Evolutionary conservation across 2,329 filamentous ascomycete species (phyloP).

Genomic region (Diaporthe destruens): DNA sequence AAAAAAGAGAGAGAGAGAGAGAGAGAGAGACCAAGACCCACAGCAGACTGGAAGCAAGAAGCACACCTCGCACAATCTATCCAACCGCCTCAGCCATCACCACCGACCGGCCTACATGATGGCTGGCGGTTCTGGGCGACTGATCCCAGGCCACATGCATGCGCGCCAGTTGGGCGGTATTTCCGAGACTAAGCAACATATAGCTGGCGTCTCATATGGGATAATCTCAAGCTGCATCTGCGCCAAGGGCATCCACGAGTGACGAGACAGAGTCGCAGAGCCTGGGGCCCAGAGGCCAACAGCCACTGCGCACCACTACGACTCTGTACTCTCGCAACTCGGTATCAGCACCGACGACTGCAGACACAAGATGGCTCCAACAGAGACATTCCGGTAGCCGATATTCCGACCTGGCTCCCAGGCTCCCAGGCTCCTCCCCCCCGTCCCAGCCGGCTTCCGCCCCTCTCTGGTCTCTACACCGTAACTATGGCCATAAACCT

Average conservation of each 20-base stretch:
- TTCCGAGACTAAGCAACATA: slow-evolving; percentile 30
- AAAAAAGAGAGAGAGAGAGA: too few relatives aligned
- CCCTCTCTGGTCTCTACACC: slow-evolving; percentile 14
- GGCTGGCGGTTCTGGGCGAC: slow-evolving; percentile 6
- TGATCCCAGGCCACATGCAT: background rate
- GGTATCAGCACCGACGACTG: slow-evolving; percentile 18
- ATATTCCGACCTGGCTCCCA: slow-evolving; percentile 3
- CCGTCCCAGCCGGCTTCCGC: background rate
- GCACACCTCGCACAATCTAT: background rate
- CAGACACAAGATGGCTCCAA: background rate
- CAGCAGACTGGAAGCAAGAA: background rate
- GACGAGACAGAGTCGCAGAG: slow-evolving; percentile 10
- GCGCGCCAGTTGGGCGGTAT: slow-evolving; percentile 22
- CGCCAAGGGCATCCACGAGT: slow-evolving; percentile 20
- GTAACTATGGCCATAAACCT: background rate
- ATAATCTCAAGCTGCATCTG: slow-evolving; percentile 28
- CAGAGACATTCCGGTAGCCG: slow-evolving; percentile 30
- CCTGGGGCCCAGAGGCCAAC: slow-evolving; percentile 17
- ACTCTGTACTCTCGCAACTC: background rate
- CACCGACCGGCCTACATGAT: background rate
- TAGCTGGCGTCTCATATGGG: slow-evolving; percentile 27
- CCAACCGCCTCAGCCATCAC: slow-evolving; percentile 19
- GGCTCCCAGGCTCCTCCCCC: too few relatives aligned
- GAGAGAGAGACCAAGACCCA: too few relatives aligned
- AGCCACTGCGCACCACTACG: slow-evolving; percentile 10